Base-by-base conservation (phyloP, 148 eudicot genomes). In the Arctostaphylos glauca region DNA sequence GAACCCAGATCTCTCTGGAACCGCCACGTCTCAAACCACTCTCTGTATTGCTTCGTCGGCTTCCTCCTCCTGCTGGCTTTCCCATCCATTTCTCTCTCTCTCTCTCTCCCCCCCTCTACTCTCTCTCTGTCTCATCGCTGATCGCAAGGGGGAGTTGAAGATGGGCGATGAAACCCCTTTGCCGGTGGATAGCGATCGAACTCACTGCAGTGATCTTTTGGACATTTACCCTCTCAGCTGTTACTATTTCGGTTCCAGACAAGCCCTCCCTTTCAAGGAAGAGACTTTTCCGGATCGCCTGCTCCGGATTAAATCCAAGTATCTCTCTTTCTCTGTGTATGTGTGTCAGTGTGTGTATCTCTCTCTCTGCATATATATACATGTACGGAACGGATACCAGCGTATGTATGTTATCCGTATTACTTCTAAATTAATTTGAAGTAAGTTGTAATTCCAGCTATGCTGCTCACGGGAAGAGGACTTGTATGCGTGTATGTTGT, bases 161-260 rank as follows among this genome's bases (percentile, higher is more conserved):
- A 83, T 48, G 81, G 78, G 50, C 5, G 84, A 58, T 54, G 52
- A 48, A 55, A 71, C 18, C 46, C 84, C 44, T 19, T 41, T 70
- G 19, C 49, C 49, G 46, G 62, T 31, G 16, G 77, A 68, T 9
- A 72, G 48, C 25, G 38, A 47, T 79, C 70, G 56, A 52, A 64
- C 50, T 77, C 53, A 44, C 12, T 38, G 43, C 41, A 66, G 71
- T 52, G 4, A 77, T 31, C 85, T 88, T 14, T 41, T 92, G 74
- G 84, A 92, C 70, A 78, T 93, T 19, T 92, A 88, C 77, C 93
- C 94, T 18, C 88, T 93, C 14, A 84, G 79, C 53, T 43, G 84
- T 16, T 93, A 92, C 89, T 93, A 85, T 47, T 93, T 93, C 44
- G 92, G 87, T 70, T 90, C 97, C 52, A 86, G 81, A 75, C 83